These are phyloP conservation scores for Oryza punctata DNA, from an alignment of 176 grass and related monocot species.

Conservation along the genomic window DNA sequence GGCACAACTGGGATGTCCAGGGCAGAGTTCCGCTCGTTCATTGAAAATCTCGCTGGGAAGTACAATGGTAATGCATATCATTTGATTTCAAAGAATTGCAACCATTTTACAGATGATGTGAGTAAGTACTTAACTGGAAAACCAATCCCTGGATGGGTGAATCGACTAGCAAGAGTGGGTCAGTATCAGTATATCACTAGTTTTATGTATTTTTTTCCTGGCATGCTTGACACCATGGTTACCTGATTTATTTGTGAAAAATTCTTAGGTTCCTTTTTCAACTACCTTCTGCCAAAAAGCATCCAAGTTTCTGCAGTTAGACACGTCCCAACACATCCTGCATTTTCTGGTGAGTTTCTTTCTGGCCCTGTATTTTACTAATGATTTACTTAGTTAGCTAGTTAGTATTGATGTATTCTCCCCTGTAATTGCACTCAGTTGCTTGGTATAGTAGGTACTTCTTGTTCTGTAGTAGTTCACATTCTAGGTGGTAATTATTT, in stretches of 20 bases:
- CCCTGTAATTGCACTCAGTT: background rate
- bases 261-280: constrained; percentile 73
- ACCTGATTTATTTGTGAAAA: constrained; percentile 17
- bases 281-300: constrained; percentile 72
- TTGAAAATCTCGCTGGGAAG: constrained; percentile 60
- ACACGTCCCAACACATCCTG: constrained; percentile 57
- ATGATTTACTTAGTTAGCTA: background rate
- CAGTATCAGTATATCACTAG: constrained; percentile 35
- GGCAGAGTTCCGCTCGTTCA: constrained; percentile 68
- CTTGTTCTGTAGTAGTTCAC: background rate
- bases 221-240: background rate
- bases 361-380: background rate
- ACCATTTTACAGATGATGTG: constrained; percentile 86
- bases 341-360: constrained; percentile 62
- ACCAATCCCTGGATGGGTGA: constrained; percentile 72
- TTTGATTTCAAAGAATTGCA: constrained; percentile 87
- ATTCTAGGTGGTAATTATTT: constrained; percentile 13
- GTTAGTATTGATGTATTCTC: background rate
- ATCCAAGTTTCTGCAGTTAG: constrained; percentile 73
- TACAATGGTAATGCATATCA: constrained; percentile 76
- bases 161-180: constrained; percentile 88
- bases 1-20: constrained; percentile 63
- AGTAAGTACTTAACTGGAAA: constrained; percentile 58
- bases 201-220: constrained; percentile 5
- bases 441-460: background rate